Evolutionary conservation across 352 stramenopile species (phyloP).

Genomic region (Pythium rhizo-oryzae): DNA sequence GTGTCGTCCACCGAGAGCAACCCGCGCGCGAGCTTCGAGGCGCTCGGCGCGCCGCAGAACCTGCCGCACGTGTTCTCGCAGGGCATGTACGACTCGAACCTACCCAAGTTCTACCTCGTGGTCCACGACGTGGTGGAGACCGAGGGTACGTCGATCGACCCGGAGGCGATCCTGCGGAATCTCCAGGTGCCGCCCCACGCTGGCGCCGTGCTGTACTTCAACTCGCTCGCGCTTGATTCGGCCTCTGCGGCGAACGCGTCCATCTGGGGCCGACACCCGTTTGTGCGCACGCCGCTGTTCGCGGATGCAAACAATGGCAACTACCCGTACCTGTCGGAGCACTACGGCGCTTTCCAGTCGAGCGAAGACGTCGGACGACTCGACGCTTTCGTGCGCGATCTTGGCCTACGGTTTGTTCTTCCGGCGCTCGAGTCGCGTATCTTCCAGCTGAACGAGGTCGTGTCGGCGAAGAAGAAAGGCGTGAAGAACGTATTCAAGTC

Average conservation of each 20-base stretch:
- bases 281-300: conserved; percentile 63
- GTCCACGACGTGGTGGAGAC: conserved; percentile 86
- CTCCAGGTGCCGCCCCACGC: conserved; percentile 55
- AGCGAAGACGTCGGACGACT: conserved; percentile 68
- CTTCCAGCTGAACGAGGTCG: conserved; percentile 85
- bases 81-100: conserved; percentile 75
- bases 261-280: conserved; percentile 59
- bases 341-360: conserved; percentile 53
- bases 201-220: conserved; percentile 66
- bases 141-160: conserved; percentile 76
- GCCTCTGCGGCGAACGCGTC: conserved; percentile 32
- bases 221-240: conserved; percentile 52
- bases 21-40: conserved; percentile 73
- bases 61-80: conserved; percentile 68
- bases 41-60: conserved; percentile 49
- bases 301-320: conserved; percentile 34
- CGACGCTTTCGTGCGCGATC: conserved; percentile 72
- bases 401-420: conserved; percentile 79
- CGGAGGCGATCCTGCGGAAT: conserved; percentile 72
- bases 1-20: conserved; percentile 85
- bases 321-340: conserved; percentile 35
- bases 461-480: conserved; percentile 90
- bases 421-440: conserved; percentile 83
- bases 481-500: conserved; percentile 94
- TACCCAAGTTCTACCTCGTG: conserved; percentile 90